These are phyloP conservation scores for Boletus barrowsii DNA, from an alignment of 768 basidiomycete species.

Conservation along the genomic window DNA sequence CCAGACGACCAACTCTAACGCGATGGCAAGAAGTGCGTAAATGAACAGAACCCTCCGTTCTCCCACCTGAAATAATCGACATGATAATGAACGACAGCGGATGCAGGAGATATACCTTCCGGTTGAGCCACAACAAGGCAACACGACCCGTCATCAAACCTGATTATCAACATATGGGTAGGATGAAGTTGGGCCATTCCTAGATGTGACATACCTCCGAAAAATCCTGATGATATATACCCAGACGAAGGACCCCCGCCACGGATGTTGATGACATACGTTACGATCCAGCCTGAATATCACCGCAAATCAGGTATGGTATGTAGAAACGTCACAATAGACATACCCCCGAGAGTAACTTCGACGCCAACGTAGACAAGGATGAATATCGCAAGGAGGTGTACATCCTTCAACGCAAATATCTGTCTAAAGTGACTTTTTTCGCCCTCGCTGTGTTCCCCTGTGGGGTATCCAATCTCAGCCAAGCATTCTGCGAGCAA, in stretches of 20 bases:
- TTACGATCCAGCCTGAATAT: slow-evolving; percentile 64
- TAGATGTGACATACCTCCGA: slow-evolving; percentile 41
- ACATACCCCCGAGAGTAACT: slow-evolving; percentile 44
- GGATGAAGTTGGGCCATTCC: not conserved
- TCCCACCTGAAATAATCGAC: slow-evolving; percentile 39
- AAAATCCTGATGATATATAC: slow-evolving; percentile 53
- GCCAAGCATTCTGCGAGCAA: slow-evolving; percentile 45
- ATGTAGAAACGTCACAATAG: not conserved
- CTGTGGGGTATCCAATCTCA: slow-evolving; percentile 48
- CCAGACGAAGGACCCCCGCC: slow-evolving; percentile 47
- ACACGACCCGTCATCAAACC: slow-evolving; percentile 60
- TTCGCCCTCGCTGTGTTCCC: slow-evolving; percentile 35
- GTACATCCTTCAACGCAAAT: slow-evolving; percentile 49
- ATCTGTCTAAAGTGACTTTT: slow-evolving; percentile 48
- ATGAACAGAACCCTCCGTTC: slow-evolving; percentile 52
- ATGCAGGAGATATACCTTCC: slow-evolving; percentile 34
- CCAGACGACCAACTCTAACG: slow-evolving; percentile 58
- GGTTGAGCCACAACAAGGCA: slow-evolving; percentile 53
- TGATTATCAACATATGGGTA: slow-evolving; percentile 19
- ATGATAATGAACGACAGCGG: not conserved
- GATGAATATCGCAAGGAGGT: slow-evolving; percentile 60
- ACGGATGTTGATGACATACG: slow-evolving; percentile 46
- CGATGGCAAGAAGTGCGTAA: slow-evolving; percentile 51
- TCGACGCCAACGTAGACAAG: slow-evolving; percentile 71
- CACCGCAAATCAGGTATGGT: not conserved